These are phyloP conservation scores for Tulasnella sp. DNA, from an alignment of 768 basidiomycete species.

Conservation along the genomic window DNA sequence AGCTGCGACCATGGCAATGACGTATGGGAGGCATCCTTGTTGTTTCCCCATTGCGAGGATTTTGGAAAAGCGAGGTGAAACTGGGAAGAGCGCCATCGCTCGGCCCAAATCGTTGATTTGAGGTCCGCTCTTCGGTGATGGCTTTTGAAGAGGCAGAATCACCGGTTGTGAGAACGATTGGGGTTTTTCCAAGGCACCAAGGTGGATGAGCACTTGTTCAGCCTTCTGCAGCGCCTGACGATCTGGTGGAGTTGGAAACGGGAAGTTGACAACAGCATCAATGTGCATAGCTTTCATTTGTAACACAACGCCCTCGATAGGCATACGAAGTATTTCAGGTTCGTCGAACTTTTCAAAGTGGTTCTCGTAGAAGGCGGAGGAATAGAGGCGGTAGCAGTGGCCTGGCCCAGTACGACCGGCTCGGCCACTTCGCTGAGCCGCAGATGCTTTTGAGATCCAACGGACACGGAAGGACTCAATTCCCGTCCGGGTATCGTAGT, in stretches of 20 bases:
- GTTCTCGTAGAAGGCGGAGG: constrained; percentile 89
- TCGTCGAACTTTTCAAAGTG: constrained; percentile 81
- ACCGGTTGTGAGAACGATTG: constrained; percentile 27
- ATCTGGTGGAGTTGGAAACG: constrained; percentile 95
- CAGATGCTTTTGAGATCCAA: constrained; percentile 95
- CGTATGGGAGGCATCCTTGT: constrained; percentile 86
- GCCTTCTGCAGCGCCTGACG: constrained; percentile 68
- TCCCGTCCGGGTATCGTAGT: constrained; percentile 72
- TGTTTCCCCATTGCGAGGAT: constrained; percentile 86
- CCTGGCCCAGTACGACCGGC: constrained; percentile 97
- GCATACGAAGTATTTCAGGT: constrained; percentile 92
- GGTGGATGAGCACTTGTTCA: constrained; percentile 70
- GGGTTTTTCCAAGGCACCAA: constrained; percentile 68
- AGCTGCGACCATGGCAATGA: constrained; percentile 85
- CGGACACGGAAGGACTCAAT: constrained; percentile 89
- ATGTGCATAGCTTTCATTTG: constrained; percentile 99
- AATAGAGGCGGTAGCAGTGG: constrained; percentile 96
- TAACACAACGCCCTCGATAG: constrained; percentile 92
- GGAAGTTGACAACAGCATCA: constrained; percentile 93
- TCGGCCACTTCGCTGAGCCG: constrained; percentile 89
- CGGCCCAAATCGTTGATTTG: constrained; percentile 87
- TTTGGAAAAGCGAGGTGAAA: constrained; percentile 90
- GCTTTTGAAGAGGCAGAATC: constrained; percentile 35
- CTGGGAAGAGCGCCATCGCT: constrained; percentile 88
- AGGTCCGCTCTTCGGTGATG: constrained; percentile 40